phyloP scores from a whole-genome alignment of 768 basidiomycete genomes.

The Exsudoporus frostii region DNA sequence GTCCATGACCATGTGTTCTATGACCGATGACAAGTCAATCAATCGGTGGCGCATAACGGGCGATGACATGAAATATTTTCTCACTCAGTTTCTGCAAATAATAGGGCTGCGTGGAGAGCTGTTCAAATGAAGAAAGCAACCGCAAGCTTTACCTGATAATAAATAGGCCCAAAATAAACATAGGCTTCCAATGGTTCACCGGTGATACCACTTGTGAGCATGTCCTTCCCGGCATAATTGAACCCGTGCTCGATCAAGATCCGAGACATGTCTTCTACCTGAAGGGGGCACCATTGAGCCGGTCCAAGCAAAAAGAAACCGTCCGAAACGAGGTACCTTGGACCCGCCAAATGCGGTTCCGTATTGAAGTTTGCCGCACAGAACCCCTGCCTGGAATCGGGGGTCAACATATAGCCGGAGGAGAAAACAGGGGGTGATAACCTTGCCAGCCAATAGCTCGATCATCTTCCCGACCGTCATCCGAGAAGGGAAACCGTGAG shows the following conservation, averaged over 20 bases:
- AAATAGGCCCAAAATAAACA: constrained; percentile 98
- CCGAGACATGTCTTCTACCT: constrained; percentile 98
- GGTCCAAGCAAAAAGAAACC: neutral
- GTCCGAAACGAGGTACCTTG: constrained; percentile 53
- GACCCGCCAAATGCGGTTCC: constrained; percentile 98
- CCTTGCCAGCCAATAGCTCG: constrained; percentile 93
- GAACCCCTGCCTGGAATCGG: constrained; percentile 72
- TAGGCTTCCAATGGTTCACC: constrained; percentile 96
- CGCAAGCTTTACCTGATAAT: constrained; percentile 73
- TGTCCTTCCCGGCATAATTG: constrained; percentile 98
- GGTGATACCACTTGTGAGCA: constrained; percentile 97
- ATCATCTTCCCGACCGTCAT: constrained; percentile 99
- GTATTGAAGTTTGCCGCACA: constrained; percentile 86
- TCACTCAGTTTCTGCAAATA: constrained; percentile 82
- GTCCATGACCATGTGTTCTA: constrained; percentile 99
- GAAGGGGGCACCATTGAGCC: constrained; percentile 8
- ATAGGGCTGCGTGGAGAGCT: neutral
- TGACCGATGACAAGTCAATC: constrained; percentile 14
- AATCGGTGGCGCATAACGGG: neutral
- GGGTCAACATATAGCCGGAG: constrained; percentile 2
- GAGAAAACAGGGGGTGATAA: constrained; percentile 21
- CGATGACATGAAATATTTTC: constrained; percentile 24
- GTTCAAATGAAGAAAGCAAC: constrained; percentile 1
- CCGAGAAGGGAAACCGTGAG: constrained; percentile 97
- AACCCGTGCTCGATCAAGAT: constrained; percentile 94